Conservation (phyloP, 345 rosid genomes). For the Excoecaria agallocha region DNA sequence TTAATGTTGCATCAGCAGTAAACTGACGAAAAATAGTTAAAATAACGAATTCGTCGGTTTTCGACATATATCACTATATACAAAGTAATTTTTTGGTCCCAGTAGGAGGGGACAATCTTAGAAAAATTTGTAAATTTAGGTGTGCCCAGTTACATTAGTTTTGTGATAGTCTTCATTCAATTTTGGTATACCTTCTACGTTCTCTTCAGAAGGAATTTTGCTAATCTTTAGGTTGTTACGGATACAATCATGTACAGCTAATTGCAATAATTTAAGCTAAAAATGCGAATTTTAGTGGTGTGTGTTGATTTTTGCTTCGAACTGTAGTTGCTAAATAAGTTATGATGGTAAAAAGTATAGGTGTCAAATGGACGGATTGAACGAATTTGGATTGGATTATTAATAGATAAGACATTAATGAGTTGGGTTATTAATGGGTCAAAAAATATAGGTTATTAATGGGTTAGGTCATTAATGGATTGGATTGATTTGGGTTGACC, state of each 20-base stretch:
- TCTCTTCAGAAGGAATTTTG: not conserved
- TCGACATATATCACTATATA: conserved; percentile 14
- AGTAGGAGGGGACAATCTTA: not conserved
- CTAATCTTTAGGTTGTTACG: not conserved
- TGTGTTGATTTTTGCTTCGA: not conserved
- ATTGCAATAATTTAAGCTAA: conserved; percentile 6
- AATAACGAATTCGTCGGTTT: too few species aligned
- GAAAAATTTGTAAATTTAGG: conserved; percentile 16
- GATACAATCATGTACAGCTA: conserved; percentile 13
- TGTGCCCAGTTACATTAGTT: not conserved
- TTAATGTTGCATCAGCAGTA: too few species aligned
- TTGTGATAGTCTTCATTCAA: not conserved
- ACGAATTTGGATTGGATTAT: too few species aligned
- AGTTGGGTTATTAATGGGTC: too few species aligned
- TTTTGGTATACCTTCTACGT: not conserved
- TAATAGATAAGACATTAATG: too few species aligned
- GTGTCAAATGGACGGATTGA: too few species aligned
- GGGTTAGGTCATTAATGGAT: too few species aligned
- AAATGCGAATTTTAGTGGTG: conserved; percentile 11
- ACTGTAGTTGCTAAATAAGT: not conserved
- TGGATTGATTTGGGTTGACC: too few species aligned
- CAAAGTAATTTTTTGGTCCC: conserved; percentile 5
- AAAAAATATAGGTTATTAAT: too few species aligned
- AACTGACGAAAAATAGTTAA: too few species aligned
- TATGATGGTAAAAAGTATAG: too few species aligned